These are phyloP conservation scores for Fusarium napiforme DNA, from an alignment of 2,329 filamentous ascomycete genomes.

Conservation along the genomic window DNA sequence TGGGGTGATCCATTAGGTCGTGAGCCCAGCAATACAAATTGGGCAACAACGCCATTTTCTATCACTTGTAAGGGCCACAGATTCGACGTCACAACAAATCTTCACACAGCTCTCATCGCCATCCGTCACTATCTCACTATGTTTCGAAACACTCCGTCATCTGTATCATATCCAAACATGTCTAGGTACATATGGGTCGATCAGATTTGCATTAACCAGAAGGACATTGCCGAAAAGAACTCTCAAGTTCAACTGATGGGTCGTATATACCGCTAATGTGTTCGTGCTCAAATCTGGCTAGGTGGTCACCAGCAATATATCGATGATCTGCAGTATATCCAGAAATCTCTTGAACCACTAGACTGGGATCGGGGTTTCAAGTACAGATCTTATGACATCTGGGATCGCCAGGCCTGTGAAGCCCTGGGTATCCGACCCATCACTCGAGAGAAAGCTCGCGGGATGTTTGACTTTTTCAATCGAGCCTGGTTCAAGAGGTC, in stretches of 20 bases:
- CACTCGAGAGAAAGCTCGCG: rapidly evolving
- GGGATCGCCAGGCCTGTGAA: no score
- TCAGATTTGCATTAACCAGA: not conserved
- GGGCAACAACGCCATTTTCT: not conserved
- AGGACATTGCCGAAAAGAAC: rapidly evolving
- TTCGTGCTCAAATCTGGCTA: not conserved
- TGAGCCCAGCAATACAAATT: not conserved
- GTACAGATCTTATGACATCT: no score
- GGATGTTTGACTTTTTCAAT: not conserved
- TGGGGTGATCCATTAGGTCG: not conserved
- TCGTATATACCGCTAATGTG: not conserved
- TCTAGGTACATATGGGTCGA: not conserved
- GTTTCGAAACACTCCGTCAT: no score
- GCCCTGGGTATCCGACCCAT: rapidly evolving
- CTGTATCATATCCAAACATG: not conserved
- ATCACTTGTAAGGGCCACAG: not conserved
- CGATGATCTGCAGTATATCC: no score
- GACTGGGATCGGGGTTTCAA: no score
- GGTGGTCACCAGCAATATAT: not conserved
- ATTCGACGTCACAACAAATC: not conserved
- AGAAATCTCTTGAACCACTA: no score
- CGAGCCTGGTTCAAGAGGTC: not conserved
- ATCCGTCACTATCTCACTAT: not conserved
- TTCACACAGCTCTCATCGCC: not conserved
- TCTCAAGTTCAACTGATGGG: not conserved